These are phyloP conservation scores for Tympanopsis confertula DNA, from an alignment of 2,329 filamentous ascomycete species.

Conservation along the genomic window DNA sequence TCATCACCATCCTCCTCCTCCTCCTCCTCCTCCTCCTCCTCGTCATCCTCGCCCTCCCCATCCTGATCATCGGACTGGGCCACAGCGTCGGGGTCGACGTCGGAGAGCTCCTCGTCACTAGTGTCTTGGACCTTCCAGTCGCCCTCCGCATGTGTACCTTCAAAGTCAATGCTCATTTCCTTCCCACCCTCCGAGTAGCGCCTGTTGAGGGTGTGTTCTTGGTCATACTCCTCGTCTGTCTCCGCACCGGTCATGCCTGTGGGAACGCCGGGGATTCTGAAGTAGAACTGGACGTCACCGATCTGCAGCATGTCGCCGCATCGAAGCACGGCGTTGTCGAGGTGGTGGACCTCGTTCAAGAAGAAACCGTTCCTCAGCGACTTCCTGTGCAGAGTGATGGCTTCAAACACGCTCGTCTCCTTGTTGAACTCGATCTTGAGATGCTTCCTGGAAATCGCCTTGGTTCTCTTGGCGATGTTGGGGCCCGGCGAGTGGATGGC, in stretches of 20 bases:
- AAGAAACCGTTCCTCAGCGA: slow-evolving; percentile 58
- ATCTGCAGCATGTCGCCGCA: slow-evolving; percentile 61
- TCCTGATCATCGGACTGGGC: slow-evolving; percentile 11
- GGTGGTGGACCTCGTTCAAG: slow-evolving; percentile 45
- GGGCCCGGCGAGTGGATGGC: slow-evolving; percentile 61
- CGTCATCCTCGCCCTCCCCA: slow-evolving; percentile 16
- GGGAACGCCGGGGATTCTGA: slow-evolving; percentile 56
- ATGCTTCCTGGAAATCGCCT: slow-evolving; percentile 64
- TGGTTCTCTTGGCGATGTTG: slow-evolving; percentile 50
- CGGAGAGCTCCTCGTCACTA: slow-evolving; percentile 41
- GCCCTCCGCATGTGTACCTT: slow-evolving; percentile 45
- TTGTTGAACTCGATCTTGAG: slow-evolving; percentile 62
- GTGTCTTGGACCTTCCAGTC: slow-evolving; percentile 31
- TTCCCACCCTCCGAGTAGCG: slow-evolving; percentile 46
- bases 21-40: slow-evolving; percentile 14
- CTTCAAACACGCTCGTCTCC: slow-evolving; percentile 50
- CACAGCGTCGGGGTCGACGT: slow-evolving; percentile 27
- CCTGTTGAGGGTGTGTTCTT: slow-evolving; percentile 32
- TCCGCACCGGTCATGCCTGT: slow-evolving; percentile 46
- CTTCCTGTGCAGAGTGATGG: slow-evolving; percentile 41
- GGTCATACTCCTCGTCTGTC: slow-evolving; percentile 27
- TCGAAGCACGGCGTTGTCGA: slow-evolving; percentile 40
- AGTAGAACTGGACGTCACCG: slow-evolving; percentile 56
- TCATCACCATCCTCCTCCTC: too few species aligned
- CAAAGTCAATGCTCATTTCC: slow-evolving; percentile 66